Conservation (phyloP, 1,284 basidiomycete species). For the Cutaneotrichosporon mucoides region DNA sequence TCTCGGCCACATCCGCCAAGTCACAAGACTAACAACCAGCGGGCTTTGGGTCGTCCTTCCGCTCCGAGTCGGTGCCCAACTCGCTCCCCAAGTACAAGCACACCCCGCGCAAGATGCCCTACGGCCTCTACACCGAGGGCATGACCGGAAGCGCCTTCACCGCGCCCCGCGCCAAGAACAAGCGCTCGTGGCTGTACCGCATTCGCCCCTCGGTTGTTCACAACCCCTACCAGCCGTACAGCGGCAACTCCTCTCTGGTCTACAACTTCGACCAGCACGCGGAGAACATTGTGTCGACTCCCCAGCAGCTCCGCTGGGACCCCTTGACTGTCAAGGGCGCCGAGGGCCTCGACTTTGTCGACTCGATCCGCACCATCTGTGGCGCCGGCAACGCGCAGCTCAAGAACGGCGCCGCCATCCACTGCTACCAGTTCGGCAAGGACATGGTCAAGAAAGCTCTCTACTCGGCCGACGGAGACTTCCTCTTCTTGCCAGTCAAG, state of each 20-base stretch:
- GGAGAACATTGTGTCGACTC: slow-evolving; percentile 43
- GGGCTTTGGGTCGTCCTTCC: slow-evolving; percentile 16
- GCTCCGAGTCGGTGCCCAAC: slow-evolving; percentile 15
- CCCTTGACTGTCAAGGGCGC: slow-evolving; percentile 51
- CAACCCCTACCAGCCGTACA: slow-evolving; percentile 17
- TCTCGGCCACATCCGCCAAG: too few relatives aligned
- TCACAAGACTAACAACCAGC: background rate
- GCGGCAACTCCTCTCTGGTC: slow-evolving; percentile 4
- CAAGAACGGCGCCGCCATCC: slow-evolving; percentile 60
- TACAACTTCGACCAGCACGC: slow-evolving; percentile 10
- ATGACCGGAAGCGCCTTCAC: slow-evolving; percentile 60
- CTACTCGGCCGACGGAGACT: slow-evolving; percentile 65
- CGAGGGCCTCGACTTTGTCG: slow-evolving; percentile 56
- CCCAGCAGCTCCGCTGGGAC: slow-evolving; percentile 65
- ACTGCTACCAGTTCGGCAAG: slow-evolving; percentile 60
- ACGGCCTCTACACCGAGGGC: slow-evolving; percentile 60
- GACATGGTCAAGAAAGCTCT: slow-evolving; percentile 64
- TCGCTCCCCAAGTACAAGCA: slow-evolving; percentile 59
- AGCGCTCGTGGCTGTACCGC: slow-evolving; percentile 49
- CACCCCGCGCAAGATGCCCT: slow-evolving; percentile 60
- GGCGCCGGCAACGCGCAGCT: slow-evolving; percentile 63
- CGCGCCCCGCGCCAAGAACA: slow-evolving; percentile 55
- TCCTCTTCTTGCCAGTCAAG: slow-evolving; percentile 63
- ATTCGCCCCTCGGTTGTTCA: slow-evolving; percentile 64
- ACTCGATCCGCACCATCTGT: slow-evolving; percentile 61